phyloP scores from a whole-genome alignment of 305 asterid genomes.

The Fraxinus greggii region DNA sequence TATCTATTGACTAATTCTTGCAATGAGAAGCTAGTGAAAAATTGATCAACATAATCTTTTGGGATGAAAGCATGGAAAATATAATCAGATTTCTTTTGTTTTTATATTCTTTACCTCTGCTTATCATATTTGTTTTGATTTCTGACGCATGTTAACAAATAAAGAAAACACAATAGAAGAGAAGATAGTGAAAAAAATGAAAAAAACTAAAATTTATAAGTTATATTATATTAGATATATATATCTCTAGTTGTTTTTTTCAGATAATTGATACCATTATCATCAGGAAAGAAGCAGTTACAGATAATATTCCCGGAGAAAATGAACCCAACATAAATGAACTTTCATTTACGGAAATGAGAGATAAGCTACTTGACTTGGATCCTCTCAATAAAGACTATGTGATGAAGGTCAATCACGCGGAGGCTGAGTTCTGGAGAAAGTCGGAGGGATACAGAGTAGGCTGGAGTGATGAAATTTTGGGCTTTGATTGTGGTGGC shows the following conservation, averaged over 20 bases:
- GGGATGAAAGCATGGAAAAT: neutral
- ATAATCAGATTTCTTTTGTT: neutral
- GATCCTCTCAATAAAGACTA: slow-evolving; percentile 91
- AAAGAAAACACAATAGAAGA: neutral
- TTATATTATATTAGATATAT: neutral
- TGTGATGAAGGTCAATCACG: slow-evolving; percentile 65
- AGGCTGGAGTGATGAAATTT: slow-evolving; percentile 98
- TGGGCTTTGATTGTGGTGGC: slow-evolving; percentile 98
- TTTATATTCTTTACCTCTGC: neutral
- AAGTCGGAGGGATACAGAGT: slow-evolving; percentile 91
- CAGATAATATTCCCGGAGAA: slow-evolving; percentile 37
- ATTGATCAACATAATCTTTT: neutral
- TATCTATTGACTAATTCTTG: neutral
- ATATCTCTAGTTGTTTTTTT: neutral
- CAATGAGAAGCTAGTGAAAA: neutral
- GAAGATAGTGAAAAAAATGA: neutral
- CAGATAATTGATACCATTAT: slow-evolving; percentile 5
- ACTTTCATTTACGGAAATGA: slow-evolving; percentile 81
- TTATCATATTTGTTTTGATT: neutral
- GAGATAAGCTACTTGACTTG: slow-evolving; percentile 82
- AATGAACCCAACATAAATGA: slow-evolving; percentile 53
- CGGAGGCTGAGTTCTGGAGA: slow-evolving; percentile 94
- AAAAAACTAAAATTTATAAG: neutral
- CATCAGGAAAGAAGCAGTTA: slow-evolving; percentile 48
- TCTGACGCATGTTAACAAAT: neutral